Evolutionary conservation across 2,329 filamentous ascomycete species (phyloP).

Genomic region (Monosporascus sp.): DNA sequence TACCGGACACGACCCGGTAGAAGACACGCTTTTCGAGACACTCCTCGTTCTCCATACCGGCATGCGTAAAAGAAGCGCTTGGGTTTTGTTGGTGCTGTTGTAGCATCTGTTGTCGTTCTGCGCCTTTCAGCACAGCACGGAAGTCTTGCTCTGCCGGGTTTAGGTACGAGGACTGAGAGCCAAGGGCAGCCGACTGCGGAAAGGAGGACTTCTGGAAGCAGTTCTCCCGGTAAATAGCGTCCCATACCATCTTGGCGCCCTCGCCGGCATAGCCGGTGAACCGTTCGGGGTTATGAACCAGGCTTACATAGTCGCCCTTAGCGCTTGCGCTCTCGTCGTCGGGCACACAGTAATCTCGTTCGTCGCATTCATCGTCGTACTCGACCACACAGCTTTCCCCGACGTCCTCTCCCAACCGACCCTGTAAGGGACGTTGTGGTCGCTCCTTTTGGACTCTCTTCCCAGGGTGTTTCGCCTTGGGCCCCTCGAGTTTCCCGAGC

Average conservation of each 20-base stretch:
- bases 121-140: constrained; percentile 54
- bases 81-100: constrained; percentile 52
- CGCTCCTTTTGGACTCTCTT: constrained; percentile 67
- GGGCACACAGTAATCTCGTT: constrained; percentile 92
- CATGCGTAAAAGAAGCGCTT: constrained; percentile 55
- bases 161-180: constrained; percentile 35
- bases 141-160: constrained; percentile 56
- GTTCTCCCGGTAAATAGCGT: constrained; percentile 94
- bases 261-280: constrained; percentile 91
- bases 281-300: constrained; percentile 87
- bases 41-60: constrained; percentile 72
- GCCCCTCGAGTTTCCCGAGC: constrained; percentile 86
- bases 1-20: constrained; percentile 88
- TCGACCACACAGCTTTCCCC: constrained; percentile 96
- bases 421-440: constrained; percentile 69
- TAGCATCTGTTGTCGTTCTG: constrained; percentile 55
- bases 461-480: constrained; percentile 82
- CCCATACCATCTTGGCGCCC: constrained; percentile 86
- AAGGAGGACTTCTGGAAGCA: constrained; percentile 75
- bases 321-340: constrained; percentile 83
- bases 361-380: constrained; percentile 95
- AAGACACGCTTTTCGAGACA: constrained; percentile 99
- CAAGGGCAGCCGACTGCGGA: constrained; percentile 52
- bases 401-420: constrained; percentile 76
- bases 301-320: constrained; percentile 94